Conservation (phyloP, 805 yeast species). For the Candida sanyiensis region DNA sequence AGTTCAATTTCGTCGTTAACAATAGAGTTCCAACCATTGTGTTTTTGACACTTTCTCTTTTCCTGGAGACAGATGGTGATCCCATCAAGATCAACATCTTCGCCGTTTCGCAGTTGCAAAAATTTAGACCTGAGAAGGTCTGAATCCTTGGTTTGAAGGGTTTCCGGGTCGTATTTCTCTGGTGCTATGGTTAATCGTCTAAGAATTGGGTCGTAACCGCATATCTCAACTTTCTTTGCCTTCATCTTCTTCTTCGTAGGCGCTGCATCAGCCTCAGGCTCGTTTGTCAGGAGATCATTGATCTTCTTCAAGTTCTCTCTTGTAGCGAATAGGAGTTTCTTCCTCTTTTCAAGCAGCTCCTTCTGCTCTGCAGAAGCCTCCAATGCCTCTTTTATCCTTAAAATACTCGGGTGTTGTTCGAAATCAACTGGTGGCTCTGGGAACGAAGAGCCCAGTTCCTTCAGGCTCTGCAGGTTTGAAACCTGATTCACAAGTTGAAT, state of each 20-base stretch:
- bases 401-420: constrained; percentile 12
- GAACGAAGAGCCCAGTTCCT: constrained; percentile 31
- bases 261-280: constrained; percentile 2
- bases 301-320: constrained; percentile 24
- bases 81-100: constrained; percentile 1
- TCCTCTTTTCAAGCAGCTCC: constrained; percentile 10
- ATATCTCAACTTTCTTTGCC: constrained; percentile 40
- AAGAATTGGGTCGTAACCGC: constrained; percentile 43
- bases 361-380: background rate
- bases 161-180: constrained; percentile 17
- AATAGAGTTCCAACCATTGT: constrained; percentile 43
- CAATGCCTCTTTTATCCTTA: constrained; percentile 3
- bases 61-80: constrained; percentile 43
- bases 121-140: constrained; percentile 7
- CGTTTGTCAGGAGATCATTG: constrained; percentile 21
- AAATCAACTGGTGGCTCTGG: constrained; percentile 37
- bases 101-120: constrained; percentile 4
- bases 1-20: constrained; percentile 32
- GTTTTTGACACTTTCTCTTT: constrained; percentile 50
- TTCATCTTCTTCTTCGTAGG: constrained; percentile 16
- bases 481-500: constrained; percentile 13
- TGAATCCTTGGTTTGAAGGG: constrained; percentile 17
- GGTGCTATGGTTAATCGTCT: constrained; percentile 6
- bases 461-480: constrained; percentile 19
- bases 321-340: constrained; percentile 17